Percentiles rank a stretch among this genome's conserved stretches.
These are phyloP conservation scores for Chlamydomonas applanata DNA, from an alignment of 139 green algal genomes.

Conservation along the genomic window DNA sequence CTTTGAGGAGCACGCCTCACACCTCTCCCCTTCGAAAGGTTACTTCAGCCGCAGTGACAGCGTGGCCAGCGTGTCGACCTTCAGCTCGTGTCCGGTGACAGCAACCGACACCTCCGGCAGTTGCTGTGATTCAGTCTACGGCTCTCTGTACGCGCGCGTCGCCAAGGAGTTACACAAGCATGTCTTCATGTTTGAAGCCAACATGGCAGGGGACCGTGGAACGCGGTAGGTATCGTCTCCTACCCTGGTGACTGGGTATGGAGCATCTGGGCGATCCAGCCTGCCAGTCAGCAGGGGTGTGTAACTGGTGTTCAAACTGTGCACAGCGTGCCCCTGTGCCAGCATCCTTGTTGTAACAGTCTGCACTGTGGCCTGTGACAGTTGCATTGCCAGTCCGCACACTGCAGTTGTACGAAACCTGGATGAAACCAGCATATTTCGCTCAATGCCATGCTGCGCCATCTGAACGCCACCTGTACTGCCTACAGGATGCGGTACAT, in stretches of 20 bases:
- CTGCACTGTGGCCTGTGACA: neutral
- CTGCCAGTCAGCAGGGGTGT: neutral
- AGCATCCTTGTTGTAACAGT: too few species aligned
- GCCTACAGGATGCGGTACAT: constrained; percentile 4
- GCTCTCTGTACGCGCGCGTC: neutral
- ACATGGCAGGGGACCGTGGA: neutral
- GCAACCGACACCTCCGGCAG: too few species aligned
- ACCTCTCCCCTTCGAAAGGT: too few species aligned
- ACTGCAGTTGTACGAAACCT: too few species aligned
- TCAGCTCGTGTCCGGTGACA: too few species aligned
- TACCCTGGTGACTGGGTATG: neutral
- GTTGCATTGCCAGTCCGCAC: neutral
- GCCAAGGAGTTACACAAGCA: neutral
- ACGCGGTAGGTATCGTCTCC: neutral
- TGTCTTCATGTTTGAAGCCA: constrained; percentile 5
- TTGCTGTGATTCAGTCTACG: neutral
- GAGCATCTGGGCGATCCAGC: neutral
- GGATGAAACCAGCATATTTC: too few species aligned
- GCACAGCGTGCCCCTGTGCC: neutral
- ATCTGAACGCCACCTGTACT: neutral
- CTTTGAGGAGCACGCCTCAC: too few species aligned
- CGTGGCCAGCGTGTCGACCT: too few species aligned
- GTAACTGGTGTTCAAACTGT: neutral
- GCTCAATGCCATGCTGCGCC: neutral
- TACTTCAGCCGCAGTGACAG: too few species aligned